Evolutionary conservation across 805 yeast species (phyloP).

Genomic region (Hanseniaspora clermontiae): DNA sequence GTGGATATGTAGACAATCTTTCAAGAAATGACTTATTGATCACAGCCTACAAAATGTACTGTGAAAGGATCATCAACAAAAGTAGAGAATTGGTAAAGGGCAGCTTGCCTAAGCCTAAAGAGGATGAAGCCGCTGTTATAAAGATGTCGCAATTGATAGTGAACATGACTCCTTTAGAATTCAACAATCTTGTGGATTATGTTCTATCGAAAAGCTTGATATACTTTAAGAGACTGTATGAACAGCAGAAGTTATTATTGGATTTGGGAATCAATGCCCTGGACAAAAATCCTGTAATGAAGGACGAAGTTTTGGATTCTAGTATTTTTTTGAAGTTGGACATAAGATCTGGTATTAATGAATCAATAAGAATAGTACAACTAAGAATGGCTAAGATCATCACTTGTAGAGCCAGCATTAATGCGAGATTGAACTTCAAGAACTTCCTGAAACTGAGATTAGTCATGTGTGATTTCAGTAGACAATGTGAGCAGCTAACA

Average conservation of each 20-base stretch:
- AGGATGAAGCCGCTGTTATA: background rate
- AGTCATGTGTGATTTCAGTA: constrained; percentile 53
- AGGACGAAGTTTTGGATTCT: constrained; percentile 22
- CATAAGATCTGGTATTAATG: constrained; percentile 50
- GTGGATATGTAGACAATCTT: constrained; percentile 41
- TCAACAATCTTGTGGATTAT: constrained; percentile 52
- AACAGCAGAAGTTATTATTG: constrained; percentile 67
- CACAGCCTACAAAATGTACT: constrained; percentile 50
- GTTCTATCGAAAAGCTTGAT: constrained; percentile 57
- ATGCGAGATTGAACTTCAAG: constrained; percentile 42
- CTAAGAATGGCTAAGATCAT: constrained; percentile 65
- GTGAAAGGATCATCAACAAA: constrained; percentile 56
- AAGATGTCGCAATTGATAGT: constrained; percentile 40
- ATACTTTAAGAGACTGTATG: constrained; percentile 56
- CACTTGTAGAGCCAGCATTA: constrained; percentile 62
- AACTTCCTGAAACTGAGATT: constrained; percentile 57
- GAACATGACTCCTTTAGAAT: constrained; percentile 59
- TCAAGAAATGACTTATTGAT: constrained; percentile 48
- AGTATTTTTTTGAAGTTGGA: constrained; percentile 47
- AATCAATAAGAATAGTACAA: constrained; percentile 60
- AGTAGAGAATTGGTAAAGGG: constrained; percentile 58
- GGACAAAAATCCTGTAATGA: constrained; percentile 17
- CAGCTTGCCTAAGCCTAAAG: constrained; percentile 39
- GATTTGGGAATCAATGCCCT: constrained; percentile 49
- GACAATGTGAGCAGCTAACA: constrained; percentile 72